A percentile compares a stretch with the other conserved stretches of the same genome.
Evolutionary conservation across 352 stramenopile species (phyloP).

Genomic region (Pythium scleroteichum): DNA sequence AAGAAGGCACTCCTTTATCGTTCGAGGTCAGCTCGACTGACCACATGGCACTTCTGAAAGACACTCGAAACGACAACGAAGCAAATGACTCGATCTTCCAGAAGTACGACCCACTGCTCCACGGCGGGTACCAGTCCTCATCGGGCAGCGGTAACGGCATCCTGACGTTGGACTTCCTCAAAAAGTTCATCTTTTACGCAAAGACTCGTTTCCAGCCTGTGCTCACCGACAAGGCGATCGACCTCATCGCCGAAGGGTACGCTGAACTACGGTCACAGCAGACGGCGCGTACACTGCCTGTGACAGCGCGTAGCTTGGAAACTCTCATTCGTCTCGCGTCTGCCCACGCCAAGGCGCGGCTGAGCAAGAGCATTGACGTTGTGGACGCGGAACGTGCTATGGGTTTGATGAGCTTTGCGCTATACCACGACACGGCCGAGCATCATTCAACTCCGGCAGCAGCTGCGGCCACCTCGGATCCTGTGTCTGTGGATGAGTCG

Average conservation of each 20-base stretch:
- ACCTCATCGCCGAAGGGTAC: constrained; percentile 97
- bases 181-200: constrained; percentile 99
- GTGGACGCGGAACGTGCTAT: constrained; percentile 91
- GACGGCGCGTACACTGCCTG: constrained; percentile 91
- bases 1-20: constrained; percentile 89
- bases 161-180: constrained; percentile 96
- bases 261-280: constrained; percentile 96
- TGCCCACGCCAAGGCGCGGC: constrained; percentile 96
- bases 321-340: constrained; percentile 99
- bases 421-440: constrained; percentile 95
- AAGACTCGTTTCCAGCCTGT: constrained; percentile 93
- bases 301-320: constrained; percentile 98
- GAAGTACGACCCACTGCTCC: constrained; percentile 89
- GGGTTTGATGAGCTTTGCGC: constrained; percentile 96
- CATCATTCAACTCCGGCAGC: constrained; percentile 16
- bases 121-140: constrained; percentile 68
- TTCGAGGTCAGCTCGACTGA: constrained; percentile 84
- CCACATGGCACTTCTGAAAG: constrained; percentile 65
- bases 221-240: constrained; percentile 83
- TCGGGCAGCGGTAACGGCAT: constrained; percentile 71
- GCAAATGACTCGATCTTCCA: constrained; percentile 88
- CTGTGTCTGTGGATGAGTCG: constrained; percentile 17
- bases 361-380: constrained; percentile 88
- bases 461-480: constrained; percentile 2
- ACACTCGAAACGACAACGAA: constrained; percentile 66